A percentile compares a stretch with the other conserved stretches of the same genome.
These are phyloP conservation scores for Trichosporon sp. DNA, from an alignment of 1,284 basidiomycete species.

Conservation along the genomic window DNA sequence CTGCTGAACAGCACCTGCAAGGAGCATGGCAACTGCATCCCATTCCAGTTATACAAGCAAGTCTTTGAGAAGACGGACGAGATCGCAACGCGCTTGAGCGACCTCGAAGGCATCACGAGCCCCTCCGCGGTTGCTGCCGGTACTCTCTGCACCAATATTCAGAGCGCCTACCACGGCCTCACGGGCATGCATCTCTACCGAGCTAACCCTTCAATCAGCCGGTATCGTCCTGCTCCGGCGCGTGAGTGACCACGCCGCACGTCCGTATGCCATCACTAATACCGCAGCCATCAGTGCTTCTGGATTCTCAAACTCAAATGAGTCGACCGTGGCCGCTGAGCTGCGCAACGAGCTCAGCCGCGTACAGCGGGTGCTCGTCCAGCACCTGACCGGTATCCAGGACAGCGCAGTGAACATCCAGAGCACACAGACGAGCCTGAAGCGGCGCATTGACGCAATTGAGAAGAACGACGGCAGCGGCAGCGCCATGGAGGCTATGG, in stretches of 20 bases:
- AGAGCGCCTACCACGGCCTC: not conserved
- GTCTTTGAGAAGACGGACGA: not conserved
- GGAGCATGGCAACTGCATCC: not conserved
- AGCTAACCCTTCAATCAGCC: not conserved
- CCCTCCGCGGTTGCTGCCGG: not conserved
- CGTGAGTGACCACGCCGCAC: not conserved
- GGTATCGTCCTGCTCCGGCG: too few relatives aligned
- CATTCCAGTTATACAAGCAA: not conserved
- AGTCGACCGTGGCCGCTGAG: not conserved
- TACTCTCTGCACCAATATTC: not conserved
- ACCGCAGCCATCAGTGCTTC: not conserved
- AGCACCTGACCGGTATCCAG: not conserved
- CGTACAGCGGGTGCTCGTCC: not conserved
- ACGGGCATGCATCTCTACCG: not conserved
- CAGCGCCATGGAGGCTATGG: not conserved
- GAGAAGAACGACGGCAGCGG: not conserved
- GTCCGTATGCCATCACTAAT: not conserved
- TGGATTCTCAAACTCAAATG: not conserved
- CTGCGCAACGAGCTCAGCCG: not conserved
- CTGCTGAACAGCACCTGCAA: not conserved
- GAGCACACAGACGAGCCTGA: constrained; percentile 3
- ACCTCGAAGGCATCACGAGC: not conserved
- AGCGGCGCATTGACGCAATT: not conserved
- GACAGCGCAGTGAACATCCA: not conserved
- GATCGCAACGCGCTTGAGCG: not conserved